Conservation (phyloP, 78 protist genomes). For the Isochrysis galbana region DNA sequence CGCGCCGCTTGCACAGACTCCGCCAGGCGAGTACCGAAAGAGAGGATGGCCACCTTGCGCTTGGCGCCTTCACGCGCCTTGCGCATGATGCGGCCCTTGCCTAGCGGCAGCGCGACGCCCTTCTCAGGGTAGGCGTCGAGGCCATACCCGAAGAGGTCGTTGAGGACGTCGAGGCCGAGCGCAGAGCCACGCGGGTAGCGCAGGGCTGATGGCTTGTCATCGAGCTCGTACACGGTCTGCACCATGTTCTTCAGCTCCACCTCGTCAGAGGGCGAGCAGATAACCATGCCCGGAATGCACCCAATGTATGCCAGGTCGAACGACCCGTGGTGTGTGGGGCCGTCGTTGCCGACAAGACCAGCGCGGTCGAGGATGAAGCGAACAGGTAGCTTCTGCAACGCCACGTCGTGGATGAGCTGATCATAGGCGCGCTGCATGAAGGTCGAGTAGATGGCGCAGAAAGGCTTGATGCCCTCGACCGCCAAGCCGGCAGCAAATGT, state of each 20-base stretch:
- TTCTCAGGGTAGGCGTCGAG: not conserved
- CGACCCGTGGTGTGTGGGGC: conserved; percentile 49
- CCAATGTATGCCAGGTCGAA: conserved; percentile 49
- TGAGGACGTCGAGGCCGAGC: conserved; percentile 16
- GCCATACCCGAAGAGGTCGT: conserved; percentile 31
- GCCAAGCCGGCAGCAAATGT: conserved; percentile 50
- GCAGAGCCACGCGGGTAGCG: conserved; percentile 24
- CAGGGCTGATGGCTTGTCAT: not conserved
- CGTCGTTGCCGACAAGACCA: conserved; percentile 43
- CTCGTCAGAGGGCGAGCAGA: conserved; percentile 53
- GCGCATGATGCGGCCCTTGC: conserved; percentile 30
- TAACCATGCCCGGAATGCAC: conserved; percentile 28
- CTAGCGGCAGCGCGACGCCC: conserved; percentile 17
- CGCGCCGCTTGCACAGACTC: conserved; percentile 21
- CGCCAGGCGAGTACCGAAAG: conserved; percentile 37
- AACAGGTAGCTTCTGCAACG: conserved; percentile 33
- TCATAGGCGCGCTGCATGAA: conserved; percentile 52
- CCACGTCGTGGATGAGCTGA: not conserved
- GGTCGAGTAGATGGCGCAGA: conserved; percentile 58
- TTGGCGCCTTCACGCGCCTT: not conserved
- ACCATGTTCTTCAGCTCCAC: not conserved
- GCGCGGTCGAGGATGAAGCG: conserved; percentile 50
- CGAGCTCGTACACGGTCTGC: not conserved
- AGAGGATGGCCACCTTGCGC: not conserved
- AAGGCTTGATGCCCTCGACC: conserved; percentile 44